A percentile compares a stretch with the other conserved stretches of the same genome.
Evolutionary conservation across 2,329 filamentous ascomycete genomes (phyloP).

Genomic region (Pseudogymnoascus sp.): DNA sequence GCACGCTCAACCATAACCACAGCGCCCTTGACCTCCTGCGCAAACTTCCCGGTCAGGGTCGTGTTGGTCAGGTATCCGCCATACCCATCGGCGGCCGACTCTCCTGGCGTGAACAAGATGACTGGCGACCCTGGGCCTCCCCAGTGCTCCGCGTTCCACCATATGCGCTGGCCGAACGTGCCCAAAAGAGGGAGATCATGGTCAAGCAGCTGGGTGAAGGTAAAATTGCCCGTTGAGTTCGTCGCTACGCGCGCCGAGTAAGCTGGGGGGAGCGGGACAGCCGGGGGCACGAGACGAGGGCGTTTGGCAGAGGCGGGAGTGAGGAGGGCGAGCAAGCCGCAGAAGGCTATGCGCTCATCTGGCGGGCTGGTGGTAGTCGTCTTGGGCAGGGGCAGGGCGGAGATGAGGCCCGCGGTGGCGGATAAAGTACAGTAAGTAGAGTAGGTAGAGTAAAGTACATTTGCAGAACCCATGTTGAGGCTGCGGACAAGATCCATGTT

Average conservation of each 20-base stretch:
- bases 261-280: not conserved
- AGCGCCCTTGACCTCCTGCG: slow-evolving; percentile 46
- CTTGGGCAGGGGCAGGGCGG: slow-evolving; percentile 23
- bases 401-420: slow-evolving; percentile 24
- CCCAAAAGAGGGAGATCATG: slow-evolving; percentile 49
- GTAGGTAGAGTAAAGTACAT: too few species aligned
- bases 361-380: slow-evolving; percentile 20
- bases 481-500: too few species aligned
- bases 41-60: slow-evolving; percentile 43
- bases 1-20: slow-evolving; percentile 48
- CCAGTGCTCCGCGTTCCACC: slow-evolving; percentile 45
- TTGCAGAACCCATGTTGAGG: too few species aligned
- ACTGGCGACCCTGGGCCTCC: slow-evolving; percentile 48
- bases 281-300: not conserved
- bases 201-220: slow-evolving; percentile 51
- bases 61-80: slow-evolving; percentile 43
- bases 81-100: slow-evolving; percentile 40
- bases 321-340: slow-evolving; percentile 8
- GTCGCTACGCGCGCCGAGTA: not conserved
- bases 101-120: slow-evolving; percentile 46
- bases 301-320: not conserved
- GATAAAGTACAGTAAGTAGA: too few species aligned
- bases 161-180: slow-evolving; percentile 48
- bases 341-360: slow-evolving; percentile 29
- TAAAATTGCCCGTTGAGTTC: not conserved